Conservation (phyloP, 371 early-diverging fungal species). For the Mortierella sp. region DNA sequence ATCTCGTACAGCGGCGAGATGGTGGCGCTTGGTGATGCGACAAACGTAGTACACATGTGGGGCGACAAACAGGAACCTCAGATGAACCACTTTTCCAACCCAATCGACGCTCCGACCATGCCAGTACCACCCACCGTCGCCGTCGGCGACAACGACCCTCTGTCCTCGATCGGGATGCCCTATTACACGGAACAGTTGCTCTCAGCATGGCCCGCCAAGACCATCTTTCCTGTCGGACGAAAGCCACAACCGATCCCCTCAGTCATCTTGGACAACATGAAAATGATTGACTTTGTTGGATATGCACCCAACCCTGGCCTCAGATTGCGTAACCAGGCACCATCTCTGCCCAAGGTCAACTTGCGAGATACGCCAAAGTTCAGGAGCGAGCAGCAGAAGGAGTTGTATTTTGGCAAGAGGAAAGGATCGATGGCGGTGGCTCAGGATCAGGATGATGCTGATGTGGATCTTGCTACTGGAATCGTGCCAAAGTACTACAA, state of each 20-base stretch:
- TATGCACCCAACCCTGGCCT: constrained; percentile 90
- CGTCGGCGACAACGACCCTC: constrained; percentile 76
- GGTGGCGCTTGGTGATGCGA: constrained; percentile 78
- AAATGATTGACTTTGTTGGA: constrained; percentile 92
- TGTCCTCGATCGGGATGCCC: constrained; percentile 86
- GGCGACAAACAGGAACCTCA: constrained; percentile 72
- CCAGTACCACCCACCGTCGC: constrained; percentile 62
- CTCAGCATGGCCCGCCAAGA: constrained; percentile 79
- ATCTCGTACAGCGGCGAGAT: constrained; percentile 83
- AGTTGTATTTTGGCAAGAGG: constrained; percentile 64
- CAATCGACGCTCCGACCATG: constrained; percentile 72
- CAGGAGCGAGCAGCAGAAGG: constrained; percentile 86
- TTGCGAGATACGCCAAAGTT: constrained; percentile 85
- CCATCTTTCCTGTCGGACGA: constrained; percentile 73
- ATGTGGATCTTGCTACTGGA: constrained; percentile 53
- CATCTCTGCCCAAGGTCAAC: constrained; percentile 48
- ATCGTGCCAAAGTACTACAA: constrained; percentile 79
- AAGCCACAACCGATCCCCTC: constrained; percentile 69
- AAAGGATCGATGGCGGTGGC: constrained; percentile 42
- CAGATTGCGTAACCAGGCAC: constrained; percentile 82
- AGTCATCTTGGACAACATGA: constrained; percentile 81
- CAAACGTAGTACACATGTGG: constrained; percentile 79
- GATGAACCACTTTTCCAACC: constrained; percentile 78
- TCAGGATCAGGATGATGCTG: constrained; percentile 43
- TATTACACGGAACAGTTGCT: constrained; percentile 82